Conservation (phyloP, 1,284 basidiomycete species). For the Xanthoconium separans region DNA sequence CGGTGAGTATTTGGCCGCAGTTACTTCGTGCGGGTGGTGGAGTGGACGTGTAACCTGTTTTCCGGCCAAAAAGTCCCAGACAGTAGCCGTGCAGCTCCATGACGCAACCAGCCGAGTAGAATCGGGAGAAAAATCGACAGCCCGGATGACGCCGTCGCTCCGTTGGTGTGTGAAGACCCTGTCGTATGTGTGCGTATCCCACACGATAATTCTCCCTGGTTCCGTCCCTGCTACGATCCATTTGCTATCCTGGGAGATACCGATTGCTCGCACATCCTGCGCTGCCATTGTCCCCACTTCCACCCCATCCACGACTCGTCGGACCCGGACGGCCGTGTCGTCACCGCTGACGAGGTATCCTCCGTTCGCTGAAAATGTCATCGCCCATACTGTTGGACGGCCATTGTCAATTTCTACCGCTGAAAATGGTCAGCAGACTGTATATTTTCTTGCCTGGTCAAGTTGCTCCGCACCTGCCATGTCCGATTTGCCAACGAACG, state of each 20-base stretch:
- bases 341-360: not conserved
- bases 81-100: not conserved
- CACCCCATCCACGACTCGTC: not conserved
- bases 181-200: not conserved
- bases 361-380: not conserved
- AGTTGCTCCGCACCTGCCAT: not conserved
- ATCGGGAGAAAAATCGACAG: not conserved
- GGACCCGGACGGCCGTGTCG: not conserved
- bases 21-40: not conserved
- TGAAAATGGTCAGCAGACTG: not conserved
- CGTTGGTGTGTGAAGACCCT: too few relatives aligned
- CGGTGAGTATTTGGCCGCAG: not conserved
- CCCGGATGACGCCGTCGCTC: not conserved
- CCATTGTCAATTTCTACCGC: not conserved
- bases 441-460: not conserved
- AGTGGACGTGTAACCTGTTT: not conserved
- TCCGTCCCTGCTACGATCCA: not conserved
- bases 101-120: not conserved
- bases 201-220: not conserved
- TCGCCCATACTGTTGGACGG: not conserved
- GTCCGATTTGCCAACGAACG: not conserved
- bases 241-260: not conserved
- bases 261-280: not conserved
- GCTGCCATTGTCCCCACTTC: not conserved
- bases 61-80: not conserved